Percentiles rank a stretch among this genome's conserved stretches.
These are phyloP conservation scores for Rhizopus stolonifer DNA, from an alignment of 371 early-diverging fungal genomes.

Conservation along the genomic window DNA sequence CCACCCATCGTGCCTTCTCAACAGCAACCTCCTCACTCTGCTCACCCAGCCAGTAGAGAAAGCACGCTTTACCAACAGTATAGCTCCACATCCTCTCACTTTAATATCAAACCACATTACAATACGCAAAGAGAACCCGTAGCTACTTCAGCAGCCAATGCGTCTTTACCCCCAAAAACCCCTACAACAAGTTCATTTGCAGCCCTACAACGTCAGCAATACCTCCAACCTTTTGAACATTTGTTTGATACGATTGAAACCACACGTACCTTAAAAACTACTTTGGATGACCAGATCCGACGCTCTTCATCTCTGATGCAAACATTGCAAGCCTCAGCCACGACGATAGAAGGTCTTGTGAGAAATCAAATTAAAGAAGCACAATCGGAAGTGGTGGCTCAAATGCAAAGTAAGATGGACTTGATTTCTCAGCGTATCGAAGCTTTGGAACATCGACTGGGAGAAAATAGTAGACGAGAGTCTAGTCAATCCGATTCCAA, in stretches of 20 bases:
- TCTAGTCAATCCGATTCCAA: not conserved
- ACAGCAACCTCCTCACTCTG: slow-evolving; percentile 40
- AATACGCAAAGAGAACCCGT: slow-evolving; percentile 7
- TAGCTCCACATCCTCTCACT: slow-evolving; percentile 5
- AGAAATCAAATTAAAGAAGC: slow-evolving; percentile 75
- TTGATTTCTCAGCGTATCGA: slow-evolving; percentile 10
- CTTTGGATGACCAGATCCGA: slow-evolving; percentile 78
- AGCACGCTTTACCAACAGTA: slow-evolving; percentile 17
- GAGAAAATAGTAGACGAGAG: not conserved
- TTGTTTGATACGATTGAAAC: slow-evolving; percentile 65
- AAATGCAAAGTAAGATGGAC: slow-evolving; percentile 18
- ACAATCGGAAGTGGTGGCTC: slow-evolving; percentile 58
- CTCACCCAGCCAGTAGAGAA: slow-evolving; percentile 21
- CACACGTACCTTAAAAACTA: slow-evolving; percentile 57
- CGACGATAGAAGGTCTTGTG: slow-evolving; percentile 78
- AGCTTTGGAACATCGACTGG: slow-evolving; percentile 5
- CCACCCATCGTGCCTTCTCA: slow-evolving; percentile 56
- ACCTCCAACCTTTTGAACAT: slow-evolving; percentile 60
- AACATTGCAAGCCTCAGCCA: slow-evolving; percentile 70
- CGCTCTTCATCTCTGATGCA: slow-evolving; percentile 75
- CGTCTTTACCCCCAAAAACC: slow-evolving; percentile 29
- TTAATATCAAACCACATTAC: slow-evolving; percentile 1
- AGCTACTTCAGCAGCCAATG: slow-evolving; percentile 20
- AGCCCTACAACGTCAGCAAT: slow-evolving; percentile 43
- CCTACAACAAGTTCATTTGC: slow-evolving; percentile 36